Base-by-base conservation (phyloP, 345 rosid species). In the Populus tremula region DNA sequence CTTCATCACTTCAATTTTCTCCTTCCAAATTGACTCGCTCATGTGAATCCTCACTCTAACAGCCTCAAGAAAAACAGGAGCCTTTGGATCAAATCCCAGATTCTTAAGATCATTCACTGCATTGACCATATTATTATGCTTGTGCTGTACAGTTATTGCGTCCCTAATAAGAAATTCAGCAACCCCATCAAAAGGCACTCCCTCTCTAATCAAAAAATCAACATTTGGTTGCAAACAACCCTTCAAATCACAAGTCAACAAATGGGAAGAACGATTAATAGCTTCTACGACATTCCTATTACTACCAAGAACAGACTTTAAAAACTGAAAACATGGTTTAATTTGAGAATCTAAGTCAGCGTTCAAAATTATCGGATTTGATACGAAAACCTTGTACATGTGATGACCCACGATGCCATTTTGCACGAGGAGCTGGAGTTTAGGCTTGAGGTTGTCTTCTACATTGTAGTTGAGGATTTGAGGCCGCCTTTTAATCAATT, bases 21-120 rank as follows among this genome's bases (percentile, higher is more conserved):
- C 23, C 62, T 11, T 56, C 62, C 62, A 56, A n/a, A 23, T 23
- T 21, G 62, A 56, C 11, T 56, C 62, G n/a, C 1, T n/a, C 62
- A n/a, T 56, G n/a, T 23, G 27, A 8, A 23, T 23, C n/a, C n/a
- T 56, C 62, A 56, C 62, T n/a, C 25, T 56, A n/a, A 56, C 25
- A n/a, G 62, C 62, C n/a, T 67, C 69, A 2, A 75, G 6, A 67
- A 84, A 84, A 14, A 63, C 39, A 18, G 29, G 50, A 38, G 80
- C 21, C 5, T 20, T 23, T 2, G 84, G 81, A 54, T 56, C 27
- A 23, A 56, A 21, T n/a, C 62, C 62, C 62, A 56, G 62, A 21
- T 56, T n/a, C 27, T 56, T 56, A n/a, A 56, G 62, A 56, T 56
- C n/a, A 56, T 0, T 8, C 13, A 56, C 62, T 21, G 27, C 62